phyloP scores from a whole-genome alignment of 2,329 filamentous ascomycete genomes.

The Talaromyces islandicus region DNA sequence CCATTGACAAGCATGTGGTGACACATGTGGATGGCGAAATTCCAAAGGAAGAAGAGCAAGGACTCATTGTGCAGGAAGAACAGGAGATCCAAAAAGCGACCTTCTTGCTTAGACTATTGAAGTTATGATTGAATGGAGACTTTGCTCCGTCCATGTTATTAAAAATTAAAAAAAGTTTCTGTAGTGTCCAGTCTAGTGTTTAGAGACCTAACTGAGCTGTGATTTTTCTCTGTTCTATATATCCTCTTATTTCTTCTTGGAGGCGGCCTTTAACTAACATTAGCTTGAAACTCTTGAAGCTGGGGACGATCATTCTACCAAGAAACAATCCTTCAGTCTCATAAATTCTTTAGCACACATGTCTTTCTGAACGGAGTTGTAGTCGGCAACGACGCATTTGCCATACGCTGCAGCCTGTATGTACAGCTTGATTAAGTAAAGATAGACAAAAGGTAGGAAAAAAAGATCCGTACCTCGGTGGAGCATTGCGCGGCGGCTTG shows the following conservation, averaged over 20 bases:
- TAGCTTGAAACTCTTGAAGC: slow-evolving; percentile 3
- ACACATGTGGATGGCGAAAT: slow-evolving; percentile 49
- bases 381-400: slow-evolving; percentile 85
- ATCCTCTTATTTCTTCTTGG: slow-evolving; percentile 42
- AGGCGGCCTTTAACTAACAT: slow-evolving; percentile 40
- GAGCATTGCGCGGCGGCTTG: slow-evolving; percentile 61
- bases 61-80: slow-evolving; percentile 72
- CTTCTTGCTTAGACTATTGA: slow-evolving; percentile 69
- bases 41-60: slow-evolving; percentile 47
- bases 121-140: slow-evolving; percentile 48
- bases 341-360: slow-evolving; percentile 85
- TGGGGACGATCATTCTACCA: slow-evolving; percentile 50
- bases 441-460: background rate
- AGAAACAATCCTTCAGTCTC: slow-evolving; percentile 76
- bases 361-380: slow-evolving; percentile 83
- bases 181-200: slow-evolving; percentile 1
- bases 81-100: slow-evolving; percentile 80
- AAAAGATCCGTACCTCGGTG: slow-evolving; percentile 48
- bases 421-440: background rate
- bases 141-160: background rate
- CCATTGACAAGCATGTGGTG: slow-evolving; percentile 63
- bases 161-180: background rate
- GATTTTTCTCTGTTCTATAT: background rate
- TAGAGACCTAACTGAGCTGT: slow-evolving; percentile 2
- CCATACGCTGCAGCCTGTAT: slow-evolving; percentile 75